Evolutionary conservation across 768 basidiomycete species (phyloP).

Genomic region (Tylopilus rubrobrunneus): DNA sequence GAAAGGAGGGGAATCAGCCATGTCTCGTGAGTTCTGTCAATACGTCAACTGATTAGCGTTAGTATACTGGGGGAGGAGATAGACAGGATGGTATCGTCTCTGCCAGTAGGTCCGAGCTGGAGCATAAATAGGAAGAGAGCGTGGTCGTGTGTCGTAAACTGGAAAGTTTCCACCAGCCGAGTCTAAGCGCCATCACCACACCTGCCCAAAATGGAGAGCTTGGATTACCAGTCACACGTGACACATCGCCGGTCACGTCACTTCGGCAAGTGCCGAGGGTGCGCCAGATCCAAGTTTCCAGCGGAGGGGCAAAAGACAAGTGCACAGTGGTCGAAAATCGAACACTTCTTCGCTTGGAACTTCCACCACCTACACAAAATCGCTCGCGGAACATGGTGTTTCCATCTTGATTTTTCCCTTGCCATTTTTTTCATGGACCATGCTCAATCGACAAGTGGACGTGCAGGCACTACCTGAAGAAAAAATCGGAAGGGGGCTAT

Average conservation of each 20-base stretch:
- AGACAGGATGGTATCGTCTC: neutral
- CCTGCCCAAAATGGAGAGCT: constrained; percentile 20
- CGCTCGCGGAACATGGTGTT: constrained; percentile 2
- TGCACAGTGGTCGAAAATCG: constrained; percentile 22
- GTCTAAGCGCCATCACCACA: constrained; percentile 2
- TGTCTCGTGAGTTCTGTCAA: constrained; percentile 8
- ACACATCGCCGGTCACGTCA: constrained; percentile 20
- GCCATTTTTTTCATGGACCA: constrained; percentile 1
- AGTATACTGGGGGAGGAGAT: constrained; percentile 7
- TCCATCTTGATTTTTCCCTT: constrained; percentile 1
- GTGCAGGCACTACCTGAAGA: neutral
- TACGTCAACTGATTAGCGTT: constrained; percentile 2
- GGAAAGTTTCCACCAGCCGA: neutral
- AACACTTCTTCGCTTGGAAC: constrained; percentile 33
- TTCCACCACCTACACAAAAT: constrained; percentile 26
- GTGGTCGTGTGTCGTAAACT: too few species aligned
- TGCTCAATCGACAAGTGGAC: neutral
- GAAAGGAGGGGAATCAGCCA: constrained; percentile 17
- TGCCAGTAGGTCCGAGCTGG: neutral
- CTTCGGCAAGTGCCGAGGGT: constrained; percentile 24
- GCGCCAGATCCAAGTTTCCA: constrained; percentile 22
- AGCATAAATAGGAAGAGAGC: too few species aligned
- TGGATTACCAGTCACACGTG: constrained; percentile 17
- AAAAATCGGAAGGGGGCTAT: neutral
- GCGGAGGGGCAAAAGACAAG: constrained; percentile 17